Conservation (phyloP, 768 basidiomycete species). For the Boletus eberwhitei region DNA sequence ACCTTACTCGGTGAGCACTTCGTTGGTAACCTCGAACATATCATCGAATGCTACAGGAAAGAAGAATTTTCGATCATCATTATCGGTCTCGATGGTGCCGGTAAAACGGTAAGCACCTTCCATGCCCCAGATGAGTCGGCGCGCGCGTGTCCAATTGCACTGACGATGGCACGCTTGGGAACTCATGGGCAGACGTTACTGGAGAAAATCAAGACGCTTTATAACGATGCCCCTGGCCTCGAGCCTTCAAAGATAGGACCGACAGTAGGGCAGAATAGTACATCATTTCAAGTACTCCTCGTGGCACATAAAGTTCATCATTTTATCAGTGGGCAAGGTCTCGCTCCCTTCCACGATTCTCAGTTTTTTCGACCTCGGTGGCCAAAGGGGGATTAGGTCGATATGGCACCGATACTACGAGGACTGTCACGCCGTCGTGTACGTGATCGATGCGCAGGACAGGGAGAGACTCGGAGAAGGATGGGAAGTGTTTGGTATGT, state of each 20-base stretch:
- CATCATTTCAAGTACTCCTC: slow-evolving; percentile 26
- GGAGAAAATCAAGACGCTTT: slow-evolving; percentile 92
- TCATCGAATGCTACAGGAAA: slow-evolving; percentile 46
- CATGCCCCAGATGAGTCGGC: too few relatives aligned
- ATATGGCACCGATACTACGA: slow-evolving; percentile 96
- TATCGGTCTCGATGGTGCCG: slow-evolving; percentile 88
- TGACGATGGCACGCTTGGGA: neutral
- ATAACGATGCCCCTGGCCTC: slow-evolving; percentile 84
- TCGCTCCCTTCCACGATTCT: slow-evolving; percentile 89
- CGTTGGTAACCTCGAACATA: neutral
- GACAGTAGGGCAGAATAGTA: slow-evolving; percentile 97
- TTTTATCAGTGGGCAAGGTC: slow-evolving; percentile 78
- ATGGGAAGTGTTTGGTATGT: slow-evolving; percentile 95
- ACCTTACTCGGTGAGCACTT: slow-evolving; percentile 67
- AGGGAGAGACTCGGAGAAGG: slow-evolving; percentile 85
- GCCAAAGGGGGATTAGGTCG: slow-evolving; percentile 87
- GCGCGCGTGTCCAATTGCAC: too few relatives aligned
- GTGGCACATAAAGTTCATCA: neutral
- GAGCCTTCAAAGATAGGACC: slow-evolving; percentile 91
- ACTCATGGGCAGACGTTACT: slow-evolving; percentile 62
- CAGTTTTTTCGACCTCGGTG: slow-evolving; percentile 97
- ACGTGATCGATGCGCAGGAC: slow-evolving; percentile 92
- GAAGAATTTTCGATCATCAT: slow-evolving; percentile 94
- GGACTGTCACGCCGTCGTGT: slow-evolving; percentile 95
- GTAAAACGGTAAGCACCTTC: slow-evolving; percentile 66